Conservation (phyloP, 1,139 yeast genomes). For the Candida sanyaensis region DNA sequence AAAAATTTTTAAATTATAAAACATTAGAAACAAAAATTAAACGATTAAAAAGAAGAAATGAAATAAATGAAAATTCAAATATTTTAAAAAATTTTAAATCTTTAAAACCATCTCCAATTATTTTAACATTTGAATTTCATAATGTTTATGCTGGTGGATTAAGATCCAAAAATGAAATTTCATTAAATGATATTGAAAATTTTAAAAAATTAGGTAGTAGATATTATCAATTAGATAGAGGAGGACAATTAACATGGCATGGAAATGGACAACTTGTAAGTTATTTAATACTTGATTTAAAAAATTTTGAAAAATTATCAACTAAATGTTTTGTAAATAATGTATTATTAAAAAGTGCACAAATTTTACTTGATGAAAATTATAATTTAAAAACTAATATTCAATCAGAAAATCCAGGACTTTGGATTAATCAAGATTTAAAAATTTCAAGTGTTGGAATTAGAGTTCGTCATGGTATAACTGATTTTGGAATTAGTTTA, state of each 20-base stretch:
- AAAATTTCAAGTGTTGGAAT: constrained; percentile 92
- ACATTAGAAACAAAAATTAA: constrained; percentile 45
- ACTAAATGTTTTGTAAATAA: constrained; percentile 76
- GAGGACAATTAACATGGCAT: constrained; percentile 98
- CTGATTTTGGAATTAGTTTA: constrained; percentile 88
- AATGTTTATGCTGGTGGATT: constrained; percentile 91
- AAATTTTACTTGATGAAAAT: constrained; percentile 47
- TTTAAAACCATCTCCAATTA: constrained; percentile 61
- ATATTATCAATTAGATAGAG: constrained; percentile 78
- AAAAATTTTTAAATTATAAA: constrained; percentile 65
- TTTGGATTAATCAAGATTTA: constrained; percentile 62
- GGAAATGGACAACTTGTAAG: constrained; percentile 94
- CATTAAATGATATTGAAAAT: constrained; percentile 33
- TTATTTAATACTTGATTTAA: constrained; percentile 77
- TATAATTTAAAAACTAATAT: constrained; percentile 42
- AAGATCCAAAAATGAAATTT: constrained; percentile 58
- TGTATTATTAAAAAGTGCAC: constrained; percentile 64
- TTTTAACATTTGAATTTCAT: constrained; percentile 78
- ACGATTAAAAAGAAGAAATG: constrained; percentile 4
- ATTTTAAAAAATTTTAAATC: constrained; percentile 32
- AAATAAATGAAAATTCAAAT: constrained; percentile 18
- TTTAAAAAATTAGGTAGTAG: constrained; percentile 36
- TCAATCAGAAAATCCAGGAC: constrained; percentile 78
- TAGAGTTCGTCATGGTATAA: constrained; percentile 78
- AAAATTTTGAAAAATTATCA: constrained; percentile 57